A percentile compares a stretch with the other conserved stretches of the same genome.
Conservation (phyloP, 1,284 basidiomycete genomes). For the Pterulicium gracile region DNA sequence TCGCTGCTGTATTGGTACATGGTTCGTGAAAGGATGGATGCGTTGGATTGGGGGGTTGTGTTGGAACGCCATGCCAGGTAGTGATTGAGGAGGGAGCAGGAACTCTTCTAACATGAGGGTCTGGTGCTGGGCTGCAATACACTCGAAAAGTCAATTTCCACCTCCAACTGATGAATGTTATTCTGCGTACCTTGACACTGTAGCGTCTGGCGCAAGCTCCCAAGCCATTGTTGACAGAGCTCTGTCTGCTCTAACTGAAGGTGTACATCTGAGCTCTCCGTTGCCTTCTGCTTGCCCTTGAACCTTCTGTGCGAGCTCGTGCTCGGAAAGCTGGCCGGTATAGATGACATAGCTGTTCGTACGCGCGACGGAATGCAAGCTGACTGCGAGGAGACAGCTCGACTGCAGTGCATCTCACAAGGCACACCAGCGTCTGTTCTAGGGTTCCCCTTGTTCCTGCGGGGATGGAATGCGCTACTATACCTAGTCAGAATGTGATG, state of each 20-base stretch:
- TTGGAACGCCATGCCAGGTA: neutral
- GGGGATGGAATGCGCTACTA: too few relatives aligned
- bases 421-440: too few relatives aligned
- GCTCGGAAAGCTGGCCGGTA: neutral
- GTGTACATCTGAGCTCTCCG: neutral
- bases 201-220: neutral
- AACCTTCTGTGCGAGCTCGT: neutral
- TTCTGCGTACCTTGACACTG: neutral
- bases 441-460: too few relatives aligned
- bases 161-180: neutral
- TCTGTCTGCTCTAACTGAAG: neutral
- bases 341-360: neutral
- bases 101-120: neutral
- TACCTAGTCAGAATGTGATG: neutral
- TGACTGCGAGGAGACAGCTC: neutral
- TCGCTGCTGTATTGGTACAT: neutral
- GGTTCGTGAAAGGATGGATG: neutral
- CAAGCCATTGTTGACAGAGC: neutral
- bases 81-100: neutral
- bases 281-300: neutral
- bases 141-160: neutral
- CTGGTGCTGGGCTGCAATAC: neutral
- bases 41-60: neutral
- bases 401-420: neutral
- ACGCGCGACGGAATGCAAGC: neutral